Conservation (phyloP, 2,329 filamentous ascomycete genomes). For the Colletotrichum cereale region DNA sequence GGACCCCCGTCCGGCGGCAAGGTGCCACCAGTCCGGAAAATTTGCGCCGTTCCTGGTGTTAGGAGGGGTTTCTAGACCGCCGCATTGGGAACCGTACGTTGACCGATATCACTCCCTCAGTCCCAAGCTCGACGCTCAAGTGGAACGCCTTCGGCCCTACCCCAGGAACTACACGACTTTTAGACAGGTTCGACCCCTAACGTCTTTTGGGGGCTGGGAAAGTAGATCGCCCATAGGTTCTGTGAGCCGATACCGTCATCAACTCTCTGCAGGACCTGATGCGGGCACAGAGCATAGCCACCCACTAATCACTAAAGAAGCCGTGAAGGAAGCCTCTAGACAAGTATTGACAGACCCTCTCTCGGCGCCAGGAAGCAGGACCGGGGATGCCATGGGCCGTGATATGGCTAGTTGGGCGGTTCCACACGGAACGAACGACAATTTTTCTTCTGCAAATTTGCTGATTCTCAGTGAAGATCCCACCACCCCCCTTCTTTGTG, state of each 20-base stretch:
- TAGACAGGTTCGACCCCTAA: neutral
- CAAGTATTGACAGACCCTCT: constrained; percentile 14
- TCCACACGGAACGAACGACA: constrained; percentile 22
- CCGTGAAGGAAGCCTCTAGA: constrained; percentile 8
- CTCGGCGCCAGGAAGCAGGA: constrained; percentile 7
- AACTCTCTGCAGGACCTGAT: neutral
- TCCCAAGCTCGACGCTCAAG: neutral
- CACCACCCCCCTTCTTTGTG: neutral
- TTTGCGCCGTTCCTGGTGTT: constrained; percentile 23
- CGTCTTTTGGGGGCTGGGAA: neutral
- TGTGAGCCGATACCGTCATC: neutral
- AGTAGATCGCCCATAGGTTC: neutral
- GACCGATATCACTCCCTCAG: constrained; percentile 5
- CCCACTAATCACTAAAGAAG: neutral
- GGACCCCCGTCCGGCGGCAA: constrained; percentile 5
- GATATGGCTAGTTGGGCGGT: constrained; percentile 6
- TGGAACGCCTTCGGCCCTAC: constrained; percentile 15
- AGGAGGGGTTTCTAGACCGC: constrained; percentile 22
- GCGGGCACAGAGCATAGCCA: constrained; percentile 5
- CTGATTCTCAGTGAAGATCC: constrained; percentile 30
- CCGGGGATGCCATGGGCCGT: constrained; percentile 36
- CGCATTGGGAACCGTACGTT: constrained; percentile 25
- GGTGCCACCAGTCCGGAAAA: constrained; percentile 32
- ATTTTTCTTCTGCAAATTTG: constrained; percentile 15
- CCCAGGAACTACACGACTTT: neutral